Conservation (phyloP, 768 basidiomycete genomes). For the Rhodocollybia butyracea region DNA sequence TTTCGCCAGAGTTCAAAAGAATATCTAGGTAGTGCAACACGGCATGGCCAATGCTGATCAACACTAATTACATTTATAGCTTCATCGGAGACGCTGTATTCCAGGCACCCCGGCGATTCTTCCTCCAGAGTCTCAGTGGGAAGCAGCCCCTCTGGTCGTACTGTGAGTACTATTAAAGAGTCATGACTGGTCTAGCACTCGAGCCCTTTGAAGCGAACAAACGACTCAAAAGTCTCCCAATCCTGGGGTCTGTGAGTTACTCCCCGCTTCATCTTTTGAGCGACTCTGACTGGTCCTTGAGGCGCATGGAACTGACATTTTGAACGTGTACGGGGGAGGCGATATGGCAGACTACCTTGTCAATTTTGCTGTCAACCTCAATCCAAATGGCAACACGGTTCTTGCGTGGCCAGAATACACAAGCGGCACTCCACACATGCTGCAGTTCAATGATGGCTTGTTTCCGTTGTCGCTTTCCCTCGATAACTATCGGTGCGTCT, state of each 20-base stretch:
- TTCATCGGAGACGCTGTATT: constrained; percentile 34
- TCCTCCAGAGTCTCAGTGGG: constrained; percentile 25
- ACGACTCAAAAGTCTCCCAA: constrained; percentile 20
- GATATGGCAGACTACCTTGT: constrained; percentile 28
- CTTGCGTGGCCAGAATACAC: constrained; percentile 28
- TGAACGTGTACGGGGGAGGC: constrained; percentile 16
- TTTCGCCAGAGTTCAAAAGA: constrained; percentile 33
- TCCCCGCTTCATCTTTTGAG: neutral
- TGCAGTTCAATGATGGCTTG: constrained; percentile 19
- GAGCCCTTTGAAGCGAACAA: constrained; percentile 20
- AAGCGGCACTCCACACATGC: constrained; percentile 16
- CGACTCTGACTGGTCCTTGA: constrained; percentile 8
- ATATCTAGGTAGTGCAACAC: too few relatives aligned
- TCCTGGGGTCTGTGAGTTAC: constrained; percentile 24
- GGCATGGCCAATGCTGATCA: too few relatives aligned
- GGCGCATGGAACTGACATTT: constrained; percentile 23
- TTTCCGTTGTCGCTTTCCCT: constrained; percentile 15
- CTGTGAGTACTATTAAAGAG: constrained; percentile 22
- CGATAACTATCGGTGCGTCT: constrained; percentile 32
- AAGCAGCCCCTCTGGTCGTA: constrained; percentile 37
- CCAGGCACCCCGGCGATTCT: constrained; percentile 32
- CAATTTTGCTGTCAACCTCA: constrained; percentile 15
- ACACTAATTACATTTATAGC: too few relatives aligned
- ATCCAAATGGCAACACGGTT: constrained; percentile 10
- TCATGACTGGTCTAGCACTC: neutral